These are phyloP conservation scores for Lolium multiflorum DNA, from an alignment of 176 grass and related monocot species.

Conservation along the genomic window DNA sequence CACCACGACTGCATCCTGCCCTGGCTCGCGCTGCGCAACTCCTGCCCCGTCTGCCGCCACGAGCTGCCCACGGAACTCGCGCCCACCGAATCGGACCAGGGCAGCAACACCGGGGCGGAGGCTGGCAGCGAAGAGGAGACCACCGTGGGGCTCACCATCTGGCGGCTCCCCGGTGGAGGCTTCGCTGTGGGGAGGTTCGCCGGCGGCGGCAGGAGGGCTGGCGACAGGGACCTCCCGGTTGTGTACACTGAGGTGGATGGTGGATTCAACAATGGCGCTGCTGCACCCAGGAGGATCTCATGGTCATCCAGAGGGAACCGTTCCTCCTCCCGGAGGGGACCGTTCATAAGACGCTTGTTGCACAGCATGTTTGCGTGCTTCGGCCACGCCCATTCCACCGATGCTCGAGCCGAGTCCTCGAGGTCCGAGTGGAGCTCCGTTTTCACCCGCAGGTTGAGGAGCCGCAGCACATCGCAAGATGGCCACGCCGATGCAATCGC, in stretches of 20 bases:
- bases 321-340: constrained; percentile 38
- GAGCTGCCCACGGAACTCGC: constrained; percentile 54
- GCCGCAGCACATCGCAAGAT: constrained; percentile 50
- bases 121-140: constrained; percentile 53
- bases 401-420: constrained; percentile 6
- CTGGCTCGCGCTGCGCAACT: constrained; percentile 75
- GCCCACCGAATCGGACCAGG: not conserved
- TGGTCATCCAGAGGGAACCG: constrained; percentile 48
- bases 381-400: constrained; percentile 18
- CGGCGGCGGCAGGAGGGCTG: constrained; percentile 46
- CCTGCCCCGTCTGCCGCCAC: constrained; percentile 72
- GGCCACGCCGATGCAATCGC: constrained; percentile 39
- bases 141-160: constrained; percentile 65
- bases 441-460: constrained; percentile 41
- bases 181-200: constrained; percentile 78
- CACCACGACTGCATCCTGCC: constrained; percentile 83
- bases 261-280: constrained; percentile 53
- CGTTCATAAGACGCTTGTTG: constrained; percentile 41
- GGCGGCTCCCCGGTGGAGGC: constrained; percentile 73
- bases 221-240: constrained; percentile 59
- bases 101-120: constrained; percentile 10
- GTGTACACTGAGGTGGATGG: constrained; percentile 81
- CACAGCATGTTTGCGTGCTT: constrained; percentile 61
- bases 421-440: constrained; percentile 30
- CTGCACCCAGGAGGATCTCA: constrained; percentile 50